A percentile compares a stretch with the other conserved stretches of the same genome.
phyloP scores from a whole-genome alignment of 306 rosid species.

The Macrotyloma uniflorum region DNA sequence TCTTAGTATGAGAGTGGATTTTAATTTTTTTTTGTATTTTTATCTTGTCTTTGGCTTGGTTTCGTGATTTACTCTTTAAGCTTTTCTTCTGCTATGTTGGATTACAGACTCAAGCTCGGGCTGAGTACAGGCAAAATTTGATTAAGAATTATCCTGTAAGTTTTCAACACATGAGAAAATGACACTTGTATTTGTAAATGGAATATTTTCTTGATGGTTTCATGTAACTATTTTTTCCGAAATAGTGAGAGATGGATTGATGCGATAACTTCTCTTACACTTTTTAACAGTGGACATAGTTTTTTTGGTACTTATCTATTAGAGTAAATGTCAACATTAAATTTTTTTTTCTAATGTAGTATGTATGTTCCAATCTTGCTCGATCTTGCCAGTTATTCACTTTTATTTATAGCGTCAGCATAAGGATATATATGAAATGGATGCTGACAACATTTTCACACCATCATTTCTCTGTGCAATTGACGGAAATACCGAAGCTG shows the following conservation, averaged over 20 bases:
- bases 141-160: slow-evolving; percentile 64
- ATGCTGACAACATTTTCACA: slow-evolving; percentile 63
- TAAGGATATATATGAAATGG: slow-evolving; percentile 69
- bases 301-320: slow-evolving; percentile 3
- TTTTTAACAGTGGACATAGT: slow-evolving; percentile 8
- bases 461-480: slow-evolving; percentile 86
- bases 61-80: neutral
- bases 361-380: neutral
- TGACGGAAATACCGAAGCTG: slow-evolving; percentile 63
- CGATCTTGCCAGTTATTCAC: slow-evolving; percentile 29
- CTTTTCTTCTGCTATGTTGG: neutral
- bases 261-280: slow-evolving; percentile 1
- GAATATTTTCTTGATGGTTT: neutral
- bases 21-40: neutral
- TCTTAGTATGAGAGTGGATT: neutral
- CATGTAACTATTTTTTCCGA: slow-evolving; percentile 14
- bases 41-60: neutral
- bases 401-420: slow-evolving; percentile 63
- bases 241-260: slow-evolving; percentile 18
- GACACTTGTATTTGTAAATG: neutral
- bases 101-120: slow-evolving; percentile 68
- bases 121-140: slow-evolving; percentile 57
- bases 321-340: slow-evolving; percentile 1
- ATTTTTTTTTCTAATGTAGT: neutral
- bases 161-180: slow-evolving; percentile 19